Base-by-base conservation (phyloP, 768 basidiomycete species). In the Udeniomyces megalosporus region DNA sequence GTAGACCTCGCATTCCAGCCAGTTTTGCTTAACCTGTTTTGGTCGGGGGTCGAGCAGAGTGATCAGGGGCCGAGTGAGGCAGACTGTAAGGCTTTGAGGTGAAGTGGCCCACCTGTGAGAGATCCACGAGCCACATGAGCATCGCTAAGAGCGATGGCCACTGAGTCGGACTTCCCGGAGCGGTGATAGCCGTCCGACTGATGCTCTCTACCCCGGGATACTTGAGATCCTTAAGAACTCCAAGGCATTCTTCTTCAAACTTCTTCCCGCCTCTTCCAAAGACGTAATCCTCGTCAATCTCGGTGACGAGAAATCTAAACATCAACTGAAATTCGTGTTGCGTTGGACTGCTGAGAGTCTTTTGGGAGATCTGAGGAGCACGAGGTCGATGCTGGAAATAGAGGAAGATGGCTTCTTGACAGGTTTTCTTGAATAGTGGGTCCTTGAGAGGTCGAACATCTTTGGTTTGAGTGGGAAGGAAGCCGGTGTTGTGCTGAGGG, bases 81-180 rank as follows among this genome's bases (percentile, higher is more conserved):
- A 28, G 20, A 42, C n/a, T 8, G 28, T 7, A 22, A n/a, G 14
- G 2, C 5, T 8, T 20, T 22, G 46, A 28, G 15, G 32, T 26
- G 3, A 24, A 3, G 1, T 22, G 66, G n/a, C 70, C 56, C 68
- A 92, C 93, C 76, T 84, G 85, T 69, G 85, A 84, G 67, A 88
- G 72, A 68, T 88, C 84, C 8, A 86, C 87, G 15, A 99, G 75
- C 95, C 95, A 99, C 73, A 92, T 86, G 35, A 97, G 71, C 69
- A 87, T 85, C 24, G 86, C 93, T 17, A 97, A 77, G 28, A 95
- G 74, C 24, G 81, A 77, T 0, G 89, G 88, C 95, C 93, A 97
- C n/a, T 85, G 83, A 74, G 88, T 86, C 77, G 86, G 84, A 58
- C 84, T 85, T 0, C 88, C 92, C 0, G 90, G 86, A 2, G 91